Evolutionary conservation across 2,329 filamentous ascomycete species (phyloP), one percentile per base, ranked within the genome.

Genomic region (Scorias spongiosa): DNA sequence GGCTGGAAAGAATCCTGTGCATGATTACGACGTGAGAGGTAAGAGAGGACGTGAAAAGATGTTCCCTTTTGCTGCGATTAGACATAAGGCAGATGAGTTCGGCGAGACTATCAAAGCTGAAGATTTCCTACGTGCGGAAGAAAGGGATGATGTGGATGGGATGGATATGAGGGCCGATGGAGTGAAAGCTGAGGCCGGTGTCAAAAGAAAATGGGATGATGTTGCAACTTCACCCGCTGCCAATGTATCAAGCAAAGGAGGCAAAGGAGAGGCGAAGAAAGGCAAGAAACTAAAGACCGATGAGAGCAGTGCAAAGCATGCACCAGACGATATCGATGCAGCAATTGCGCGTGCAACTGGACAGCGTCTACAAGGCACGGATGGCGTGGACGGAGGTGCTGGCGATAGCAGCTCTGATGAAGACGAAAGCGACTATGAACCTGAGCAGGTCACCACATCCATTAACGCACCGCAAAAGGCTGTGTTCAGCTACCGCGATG

Each of bases 171-270:
- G 69, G 30, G 63, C 66, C 15, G 68, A 72, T 29, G 68, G 68
- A 11, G 70, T 72, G 39, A 64, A 64, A 53, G 62, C 63, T 45
- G 62, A 67, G 45, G 60, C 64, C 38, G 56, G 63, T 10, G 72
- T 94, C 15, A 98, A 98, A 65, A 77, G 91, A 48, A 93, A 86
- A 62, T 96, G 89, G 86, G 84, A 89, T 51, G 86, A 93, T 47
- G 66, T 76, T 17, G 70, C 67, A 2, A 56, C 66, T 9, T 36
- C 32, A 36, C 12, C 32, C 9, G 5, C 32, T 12, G 9, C 32
- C 5, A 15, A 12, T 12, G 32, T 15, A 40, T 36, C 10, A 18
- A 30, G 41, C 12, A 37, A 42, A 29, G 44, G 46, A 37, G 44
- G 44, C 60, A 61, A 44, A 59, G 56, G 10, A 55, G 65, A 44